Base-by-base conservation (phyloP, 83 land plant genomes). In the Isoetes engelmannii region DNA sequence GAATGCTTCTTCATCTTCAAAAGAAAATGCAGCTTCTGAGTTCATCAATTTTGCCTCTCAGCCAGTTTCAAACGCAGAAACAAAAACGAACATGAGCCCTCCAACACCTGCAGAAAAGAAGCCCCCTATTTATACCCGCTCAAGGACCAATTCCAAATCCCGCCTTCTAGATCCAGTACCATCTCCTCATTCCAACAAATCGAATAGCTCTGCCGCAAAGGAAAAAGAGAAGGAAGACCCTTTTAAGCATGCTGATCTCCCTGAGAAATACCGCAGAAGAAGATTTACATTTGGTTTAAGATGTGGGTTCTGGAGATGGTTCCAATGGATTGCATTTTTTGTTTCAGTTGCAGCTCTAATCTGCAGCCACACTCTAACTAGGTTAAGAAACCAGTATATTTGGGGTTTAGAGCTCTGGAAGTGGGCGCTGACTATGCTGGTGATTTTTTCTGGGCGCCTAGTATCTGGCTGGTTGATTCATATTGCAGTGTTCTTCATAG, bases 371-470 rank as follows among this genome's bases (percentile, higher is more conserved):
- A 70, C 81, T 7, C 57, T 85, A 7, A 69, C 74, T 0, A 37
- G 42, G 7, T 15, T 86, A 67, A 21, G 69, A 69, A 8, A 56
- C 0, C 57, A 19, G n/a, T 37, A 45, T 28, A 47, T 82, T 6
- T 78, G 86, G 89, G 87, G 86, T 5, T 65, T 92, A 70, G 69
- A 74, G 42, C 44, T 87, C 6, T 92, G 97, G 97, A 85, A 84
- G 54, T 92, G 94, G 97, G 84, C 77, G 55, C 19, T 89, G 60
- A 70, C 87, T 63, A 80, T 80, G 49, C 56, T 79, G 61, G 91
- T 87, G 4, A 73, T 87, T 4, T 82, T 87, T 62, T 82, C 81
- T 47, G 97, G 97, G 13, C 63, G 86, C 69, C 66, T 92, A 63
- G 74, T 89, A 15, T 82, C 97, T 0, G 74, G 72, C 4, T 89